Base-by-base conservation (phyloP, 495 filamentous ascomycete species). In the Penicillium soppii region DNA sequence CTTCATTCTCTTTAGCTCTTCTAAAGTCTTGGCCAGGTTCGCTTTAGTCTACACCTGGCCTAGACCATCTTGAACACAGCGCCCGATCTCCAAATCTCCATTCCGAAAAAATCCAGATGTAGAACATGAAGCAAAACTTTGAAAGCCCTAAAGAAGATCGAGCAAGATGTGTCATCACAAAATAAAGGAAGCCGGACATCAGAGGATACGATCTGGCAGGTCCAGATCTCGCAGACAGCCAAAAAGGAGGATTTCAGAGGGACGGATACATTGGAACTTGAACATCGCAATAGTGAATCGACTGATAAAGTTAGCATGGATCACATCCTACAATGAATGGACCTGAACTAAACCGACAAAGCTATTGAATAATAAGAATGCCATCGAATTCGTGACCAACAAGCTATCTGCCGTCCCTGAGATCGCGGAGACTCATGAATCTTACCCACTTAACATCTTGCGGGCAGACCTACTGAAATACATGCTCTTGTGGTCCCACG, bases 381-480 rank as follows among this genome's bases (percentile, higher is more conserved):
- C 69, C 1, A 53, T 58, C 7, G 49, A 59, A 12, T 71, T 70
- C 33, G 41, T 74, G 7, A 58, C 57, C 3, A 50, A 53, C 3
- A 50, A 58, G 23, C 50, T 72, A 3, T 48, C 57, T 3, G 47
- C 61, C 5, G 50, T 72, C 1, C 69, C 70, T 2, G 67, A 69
- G 3, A 59, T 74, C 5, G 44, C 55, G 3, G 40, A 23, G 0
- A 16, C 62, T 5, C 72, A 69, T 52, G 37, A 62, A 9, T 60
- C 63, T 20, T 72, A 72, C 26, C 70, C 69, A 0, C 55, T 69
- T 37, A 46, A 68, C 21, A 62, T 75, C 19, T 68, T 74, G 13
- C 69, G 71, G 5, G 69, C 74, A 2, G 76, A 81, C 32, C 62
- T 80, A 1, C 61, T 80, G 13, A 65, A 75, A 26, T 81, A 81